phyloP scores from a whole-genome alignment of 192 early-diverging fungal genomes.

The Podila epigama region DNA sequence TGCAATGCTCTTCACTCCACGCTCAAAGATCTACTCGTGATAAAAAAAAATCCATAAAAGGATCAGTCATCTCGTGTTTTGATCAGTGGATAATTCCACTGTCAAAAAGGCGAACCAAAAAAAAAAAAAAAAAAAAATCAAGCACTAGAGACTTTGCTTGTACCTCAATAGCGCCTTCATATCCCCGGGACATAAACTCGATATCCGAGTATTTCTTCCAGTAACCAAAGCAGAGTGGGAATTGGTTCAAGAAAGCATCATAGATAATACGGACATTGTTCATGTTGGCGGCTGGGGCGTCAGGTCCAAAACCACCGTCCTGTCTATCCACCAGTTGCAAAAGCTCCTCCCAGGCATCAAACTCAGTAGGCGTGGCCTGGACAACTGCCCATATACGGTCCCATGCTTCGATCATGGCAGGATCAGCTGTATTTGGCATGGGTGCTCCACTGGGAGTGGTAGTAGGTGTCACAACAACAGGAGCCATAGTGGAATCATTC shows the following conservation, averaged over 20 bases:
- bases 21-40: conserved; percentile 68
- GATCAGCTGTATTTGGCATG: conserved; percentile 40
- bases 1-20: conserved; percentile 70
- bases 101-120: neutral
- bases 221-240: conserved; percentile 81
- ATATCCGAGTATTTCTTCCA: conserved; percentile 83
- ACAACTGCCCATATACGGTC: conserved; percentile 31
- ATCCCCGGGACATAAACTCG: conserved; percentile 59
- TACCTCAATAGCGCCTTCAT: conserved; percentile 69
- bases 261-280: conserved; percentile 62
- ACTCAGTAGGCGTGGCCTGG: conserved; percentile 54
- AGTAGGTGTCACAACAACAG: conserved; percentile 11
- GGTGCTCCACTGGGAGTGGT: conserved; percentile 42
- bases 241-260: conserved; percentile 71
- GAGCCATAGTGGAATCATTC: no score
- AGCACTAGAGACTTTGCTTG: neutral
- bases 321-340: conserved; percentile 64
- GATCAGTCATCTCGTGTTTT: neutral
- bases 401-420: conserved; percentile 34
- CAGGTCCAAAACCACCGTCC: conserved; percentile 60
- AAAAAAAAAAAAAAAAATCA: neutral
- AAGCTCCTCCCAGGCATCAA: conserved; percentile 73
- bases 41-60: neutral
- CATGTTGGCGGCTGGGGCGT: conserved; percentile 56
- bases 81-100: neutral